A percentile compares a stretch with the other conserved stretches of the same genome.
These are phyloP conservation scores for Incumbomyces delicatus DNA, from an alignment of 2,329 filamentous ascomycete genomes.

Conservation along the genomic window DNA sequence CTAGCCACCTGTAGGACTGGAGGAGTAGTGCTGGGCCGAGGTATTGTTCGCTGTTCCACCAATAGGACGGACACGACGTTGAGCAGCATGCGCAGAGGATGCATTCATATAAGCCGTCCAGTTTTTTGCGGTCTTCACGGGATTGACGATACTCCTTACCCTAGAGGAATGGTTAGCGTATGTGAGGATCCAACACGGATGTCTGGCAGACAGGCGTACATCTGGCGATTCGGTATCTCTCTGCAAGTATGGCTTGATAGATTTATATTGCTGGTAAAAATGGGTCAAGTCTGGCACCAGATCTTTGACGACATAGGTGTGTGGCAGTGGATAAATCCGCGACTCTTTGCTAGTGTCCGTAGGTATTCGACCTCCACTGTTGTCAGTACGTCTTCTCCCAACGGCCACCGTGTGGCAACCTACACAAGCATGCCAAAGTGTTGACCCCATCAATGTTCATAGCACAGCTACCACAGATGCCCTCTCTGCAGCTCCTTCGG, in stretches of 20 bases:
- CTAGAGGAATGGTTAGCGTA: conserved; percentile 34
- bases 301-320: conserved; percentile 99
- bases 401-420: conserved; percentile 29
- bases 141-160: conserved; percentile 87
- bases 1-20: conserved; percentile 95
- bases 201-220: conserved; percentile 39
- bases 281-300: conserved; percentile 94
- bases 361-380: conserved; percentile 71
- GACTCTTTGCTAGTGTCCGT: conserved; percentile 68
- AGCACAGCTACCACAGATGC: conserved; percentile 95
- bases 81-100: conserved; percentile 99
- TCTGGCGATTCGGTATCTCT: conserved; percentile 73
- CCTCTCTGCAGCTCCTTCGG: conserved; percentile 90
- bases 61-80: conserved; percentile 98
- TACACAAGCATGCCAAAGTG: conserved; percentile 95
- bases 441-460: conserved; percentile 99
- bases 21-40: conserved; percentile 92
- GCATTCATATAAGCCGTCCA: conserved; percentile 97
- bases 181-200: too few species aligned
- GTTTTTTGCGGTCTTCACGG: conserved; percentile 87
- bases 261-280: conserved; percentile 99
- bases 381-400: conserved; percentile 7
- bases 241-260: conserved; percentile 97
- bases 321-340: conserved; percentile 94
- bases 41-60: conserved; percentile 99